Base-by-base conservation (phyloP, 2,329 filamentous ascomycete species). In the Colletotrichum endophyticum region DNA sequence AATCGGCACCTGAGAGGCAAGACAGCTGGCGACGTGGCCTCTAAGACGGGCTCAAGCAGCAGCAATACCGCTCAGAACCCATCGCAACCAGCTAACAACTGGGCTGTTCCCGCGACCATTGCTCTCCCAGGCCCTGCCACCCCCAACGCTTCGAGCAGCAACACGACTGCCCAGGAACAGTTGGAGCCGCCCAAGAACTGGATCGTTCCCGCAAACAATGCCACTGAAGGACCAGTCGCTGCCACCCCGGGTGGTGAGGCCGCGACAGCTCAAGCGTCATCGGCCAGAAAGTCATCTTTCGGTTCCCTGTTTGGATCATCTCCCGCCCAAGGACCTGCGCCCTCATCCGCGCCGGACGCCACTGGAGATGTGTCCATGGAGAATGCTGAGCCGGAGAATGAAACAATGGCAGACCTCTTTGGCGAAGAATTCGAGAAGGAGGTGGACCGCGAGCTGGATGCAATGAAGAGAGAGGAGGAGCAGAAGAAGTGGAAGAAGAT, bases 181-280 rank as follows among this genome's bases (percentile, higher is more conserved):
- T 53, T 4, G 11, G 44, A 53, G n/a, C n/a, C 44, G 44, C 2
- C 44, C 6, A 53, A 22, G 4, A 53, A 53, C 44, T 53, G 44
- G 44, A 13, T 53, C 9, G 19, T 49, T 12, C 39, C 39, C 39
- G 19, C 39, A 49, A 49, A 49, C 19, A 49, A n/a, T n/a, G 39
- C 39, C 1, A 11, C 6, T n/a, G 19, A 0, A n/a, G 19, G 19
- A n/a, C 0, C 0, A 49, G 39, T 49, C 39, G 19, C 39, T 49
- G 19, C 39, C 9, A n/a, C 9, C 44, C 44, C n/a, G 13, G n/a
- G 44, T 53, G 44, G 44, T 53, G n/a, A 22, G 44, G n/a, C 44
- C 6, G 44, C n/a, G n/a, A 53, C 44, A 53, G 6, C 11, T 13
- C 44, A 22, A 53, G 44, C 11, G 12, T 25, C 44, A 53, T 13